These are phyloP conservation scores for Diophrys sp. DNA, from an alignment of 73 alveolate species.

Conservation along the genomic window DNA sequence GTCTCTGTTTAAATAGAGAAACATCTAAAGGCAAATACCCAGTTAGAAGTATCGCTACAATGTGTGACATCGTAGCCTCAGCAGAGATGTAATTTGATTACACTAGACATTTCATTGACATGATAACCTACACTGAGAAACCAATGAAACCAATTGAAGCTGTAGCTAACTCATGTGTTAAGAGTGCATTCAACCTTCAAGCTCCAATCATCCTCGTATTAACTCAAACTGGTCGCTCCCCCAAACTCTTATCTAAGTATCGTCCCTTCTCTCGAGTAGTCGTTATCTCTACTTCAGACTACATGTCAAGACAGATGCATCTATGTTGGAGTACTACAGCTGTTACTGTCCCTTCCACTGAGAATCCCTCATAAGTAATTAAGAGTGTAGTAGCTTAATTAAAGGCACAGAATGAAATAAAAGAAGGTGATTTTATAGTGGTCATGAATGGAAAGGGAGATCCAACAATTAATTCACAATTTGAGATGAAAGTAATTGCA, in stretches of 20 bases:
- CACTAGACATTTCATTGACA: background rate
- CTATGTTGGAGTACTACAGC: background rate
- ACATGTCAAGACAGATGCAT: background rate
- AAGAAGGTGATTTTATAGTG: constrained; percentile 3
- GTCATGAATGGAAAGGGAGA: background rate
- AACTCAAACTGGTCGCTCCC: constrained; percentile 57
- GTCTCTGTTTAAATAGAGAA: constrained; percentile 13
- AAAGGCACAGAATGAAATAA: background rate
- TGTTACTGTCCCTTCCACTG: background rate
- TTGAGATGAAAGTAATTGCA: constrained; percentile 1
- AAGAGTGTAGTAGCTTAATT: background rate
- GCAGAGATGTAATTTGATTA: constrained; percentile 16
- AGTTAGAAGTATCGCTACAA: background rate
- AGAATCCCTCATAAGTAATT: background rate
- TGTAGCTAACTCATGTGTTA: constrained; percentile 14
- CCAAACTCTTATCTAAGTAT: constrained; percentile 43
- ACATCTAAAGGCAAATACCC: constrained; percentile 28
- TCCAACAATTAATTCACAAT: background rate
- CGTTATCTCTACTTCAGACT: background rate
- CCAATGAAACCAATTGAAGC: constrained; percentile 4
- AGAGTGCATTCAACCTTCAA: constrained; percentile 25
- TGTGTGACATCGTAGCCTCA: constrained; percentile 1
- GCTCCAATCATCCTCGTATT: constrained; percentile 48
- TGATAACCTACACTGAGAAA: background rate
- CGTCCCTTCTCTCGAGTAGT: constrained; percentile 22